Conservation (phyloP, 371 early-diverging fungal genomes). For the Mortierella polycephala region DNA sequence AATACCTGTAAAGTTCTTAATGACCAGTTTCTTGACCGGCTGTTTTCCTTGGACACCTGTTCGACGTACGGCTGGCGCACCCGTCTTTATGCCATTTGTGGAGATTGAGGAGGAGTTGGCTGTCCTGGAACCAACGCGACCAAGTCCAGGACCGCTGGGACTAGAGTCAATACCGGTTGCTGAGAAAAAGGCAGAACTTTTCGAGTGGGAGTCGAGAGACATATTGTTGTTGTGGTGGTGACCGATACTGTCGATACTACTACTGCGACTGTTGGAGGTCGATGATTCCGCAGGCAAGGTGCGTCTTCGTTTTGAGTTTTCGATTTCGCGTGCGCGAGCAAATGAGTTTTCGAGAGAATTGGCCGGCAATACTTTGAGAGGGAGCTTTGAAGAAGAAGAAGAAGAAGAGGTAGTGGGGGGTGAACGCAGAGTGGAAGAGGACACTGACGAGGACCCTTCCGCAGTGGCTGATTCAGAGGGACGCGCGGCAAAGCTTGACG, state of each 20-base stretch:
- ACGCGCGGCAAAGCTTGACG: constrained; percentile 45
- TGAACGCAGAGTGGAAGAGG: background rate
- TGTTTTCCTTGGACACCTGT: constrained; percentile 52
- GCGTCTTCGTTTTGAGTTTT: constrained; percentile 40
- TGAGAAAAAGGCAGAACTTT: constrained; percentile 8
- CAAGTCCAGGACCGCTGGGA: constrained; percentile 30
- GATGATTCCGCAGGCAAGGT: constrained; percentile 4
- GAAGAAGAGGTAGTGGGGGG: constrained; percentile 7
- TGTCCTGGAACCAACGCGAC: constrained; percentile 32
- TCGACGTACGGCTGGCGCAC: constrained; percentile 32
- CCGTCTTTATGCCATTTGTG: constrained; percentile 25
- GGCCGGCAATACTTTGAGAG: constrained; percentile 35
- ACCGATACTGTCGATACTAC: constrained; percentile 7
- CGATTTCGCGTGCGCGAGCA: constrained; percentile 51
- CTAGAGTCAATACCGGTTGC: constrained; percentile 14
- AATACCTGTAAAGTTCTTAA: constrained; percentile 74
- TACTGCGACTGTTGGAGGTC: background rate
- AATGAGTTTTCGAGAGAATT: constrained; percentile 51
- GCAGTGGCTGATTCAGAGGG: constrained; percentile 42
- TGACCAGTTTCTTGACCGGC: constrained; percentile 65
- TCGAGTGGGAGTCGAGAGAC: constrained; percentile 34
- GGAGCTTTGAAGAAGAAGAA: constrained; percentile 20
- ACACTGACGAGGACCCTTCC: constrained; percentile 29
- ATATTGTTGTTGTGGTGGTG: constrained; percentile 16
- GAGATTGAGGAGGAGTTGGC: constrained; percentile 4